Base-by-base conservation (phyloP, 305 asterid genomes). In the Fraxinus latifolia region DNA sequence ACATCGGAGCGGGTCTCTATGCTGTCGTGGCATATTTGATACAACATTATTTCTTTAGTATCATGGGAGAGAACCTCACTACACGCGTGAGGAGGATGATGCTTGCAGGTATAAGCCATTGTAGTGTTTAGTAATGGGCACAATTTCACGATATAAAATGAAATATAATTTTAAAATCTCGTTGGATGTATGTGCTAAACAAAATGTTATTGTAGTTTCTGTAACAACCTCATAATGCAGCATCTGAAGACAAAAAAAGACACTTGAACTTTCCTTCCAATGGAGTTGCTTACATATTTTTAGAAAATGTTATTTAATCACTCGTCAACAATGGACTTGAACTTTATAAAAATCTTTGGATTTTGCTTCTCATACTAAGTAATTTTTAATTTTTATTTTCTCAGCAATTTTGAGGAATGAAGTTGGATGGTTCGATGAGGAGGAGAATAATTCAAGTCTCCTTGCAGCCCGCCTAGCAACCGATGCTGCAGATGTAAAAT, bases 351-450 rank as follows among this genome's bases (percentile, higher is more conserved):
- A 42, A 60, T 60, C 12, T 4, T 21, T 60, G 31, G 25, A 19
- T 19, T 60, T 6, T 60, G 70, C 70, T 60, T 60, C 31, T 42
- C 5, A 37, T 19, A 6, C 14, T 17, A 25, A 11, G 7, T 70
- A 53, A 80, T 78, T 29, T 39, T 53, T 14, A 9, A 9, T 27
- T 62, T 73, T 7, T 0, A 7, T 12, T 60, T 6, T 81, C 79
- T 65, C 90, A 96, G 99, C 99, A 8, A 93, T 96, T 79, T 80
- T 96, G 85, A 90, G 97, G 90, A 96, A 96, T 75, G 99, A 96
- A 87, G 98, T 96, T 4, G 98, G 98, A 65, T 96, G 98, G 97
- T 96, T 96, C 74, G 99, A 96, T 2, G 99, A 93, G 89, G 99
- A 96, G 85, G 99, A 96, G 87, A 90, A 96, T 87, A 96, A 94